Evolutionary conservation across 148 eudicot genomes (phyloP).

Genomic region (Salicornia ramosissima): DNA sequence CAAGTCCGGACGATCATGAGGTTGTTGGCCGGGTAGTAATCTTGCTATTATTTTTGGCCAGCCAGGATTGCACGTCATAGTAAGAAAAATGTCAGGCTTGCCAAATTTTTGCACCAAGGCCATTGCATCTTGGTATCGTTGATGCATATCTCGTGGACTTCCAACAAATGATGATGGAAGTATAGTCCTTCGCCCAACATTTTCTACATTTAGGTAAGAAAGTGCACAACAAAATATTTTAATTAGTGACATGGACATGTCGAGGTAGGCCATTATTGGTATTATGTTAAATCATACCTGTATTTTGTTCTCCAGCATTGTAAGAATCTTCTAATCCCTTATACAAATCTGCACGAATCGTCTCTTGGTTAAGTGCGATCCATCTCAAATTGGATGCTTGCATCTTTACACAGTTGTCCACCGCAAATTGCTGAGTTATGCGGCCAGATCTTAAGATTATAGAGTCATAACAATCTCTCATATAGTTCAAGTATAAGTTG

Average conservation of each 20-base stretch:
- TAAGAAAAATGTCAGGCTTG: background rate
- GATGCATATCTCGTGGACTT: too few relatives aligned
- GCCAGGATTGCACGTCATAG: background rate
- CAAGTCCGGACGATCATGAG: background rate
- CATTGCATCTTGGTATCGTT: background rate
- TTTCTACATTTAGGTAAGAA: background rate
- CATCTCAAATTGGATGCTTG: too few relatives aligned
- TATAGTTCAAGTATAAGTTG: background rate
- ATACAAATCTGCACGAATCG: too few relatives aligned
- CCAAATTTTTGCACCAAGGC: constrained; percentile 1
- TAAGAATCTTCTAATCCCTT: background rate
- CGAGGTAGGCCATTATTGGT: too few relatives aligned
- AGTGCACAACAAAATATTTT: too few relatives aligned
- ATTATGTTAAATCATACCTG: background rate
- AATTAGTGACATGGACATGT: too few relatives aligned
- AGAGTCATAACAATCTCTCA: background rate
- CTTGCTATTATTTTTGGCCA: background rate
- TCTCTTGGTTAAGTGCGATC: too few relatives aligned
- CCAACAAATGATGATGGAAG: background rate
- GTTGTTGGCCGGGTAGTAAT: background rate
- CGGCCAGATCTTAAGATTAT: background rate
- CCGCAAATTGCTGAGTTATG: background rate
- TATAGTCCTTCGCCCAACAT: background rate
- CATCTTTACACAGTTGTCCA: too few relatives aligned
- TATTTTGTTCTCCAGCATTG: background rate